Base-by-base conservation (phyloP, 345 rosid genomes). In the Angophora floribunda region DNA sequence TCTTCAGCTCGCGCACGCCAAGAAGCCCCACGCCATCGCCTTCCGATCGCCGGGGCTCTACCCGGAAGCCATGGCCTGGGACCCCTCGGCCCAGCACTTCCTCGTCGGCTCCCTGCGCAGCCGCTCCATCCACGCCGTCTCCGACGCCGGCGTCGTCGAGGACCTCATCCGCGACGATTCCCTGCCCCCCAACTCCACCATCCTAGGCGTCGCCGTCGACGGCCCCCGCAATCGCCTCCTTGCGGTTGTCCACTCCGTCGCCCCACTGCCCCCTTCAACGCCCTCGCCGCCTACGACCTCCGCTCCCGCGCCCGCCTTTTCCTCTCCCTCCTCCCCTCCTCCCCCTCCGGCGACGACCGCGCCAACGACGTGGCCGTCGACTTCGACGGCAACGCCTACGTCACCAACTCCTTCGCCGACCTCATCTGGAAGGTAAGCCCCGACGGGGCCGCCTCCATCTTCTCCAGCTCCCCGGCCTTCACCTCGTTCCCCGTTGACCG, bases 221-320 rank as follows among this genome's bases (percentile, higher is more conserved):
- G 87, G 91, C 16, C 51, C 86, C 91, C 86, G 92, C 91, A 89
- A 92, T 49, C 98, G 98, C 85, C 93, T 96, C 52, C 97, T 96
- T 3, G 28, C 90, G 44, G 99, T 96, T 26, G 92, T 3, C 97
- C 97, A 16, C 97, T 95, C 91, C 85, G 0, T 3, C 7, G 28
- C 90, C 2, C 97, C 97, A 15, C 99, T 95, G 91, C 94, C 92
- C 90, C 95, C 41, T 97, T 94, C 96, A 92, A 91, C 88, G 98
- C 98, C 91, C 94, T 96, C 50, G 98, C 95, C 82, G 96, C 98
- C 87, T 97, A 97, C 93, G 98, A 96, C 92, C 98, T 97, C 89
- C 90, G 91, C 41, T 89, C 89, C 52, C 91, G 93, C 75, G 86
- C 12, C 96, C 97, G 97, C 21, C 85, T 92, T 86, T 92, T 89